These are phyloP conservation scores for Athelia sp. DNA, from an alignment of 1,284 basidiomycete species.

Conservation along the genomic window DNA sequence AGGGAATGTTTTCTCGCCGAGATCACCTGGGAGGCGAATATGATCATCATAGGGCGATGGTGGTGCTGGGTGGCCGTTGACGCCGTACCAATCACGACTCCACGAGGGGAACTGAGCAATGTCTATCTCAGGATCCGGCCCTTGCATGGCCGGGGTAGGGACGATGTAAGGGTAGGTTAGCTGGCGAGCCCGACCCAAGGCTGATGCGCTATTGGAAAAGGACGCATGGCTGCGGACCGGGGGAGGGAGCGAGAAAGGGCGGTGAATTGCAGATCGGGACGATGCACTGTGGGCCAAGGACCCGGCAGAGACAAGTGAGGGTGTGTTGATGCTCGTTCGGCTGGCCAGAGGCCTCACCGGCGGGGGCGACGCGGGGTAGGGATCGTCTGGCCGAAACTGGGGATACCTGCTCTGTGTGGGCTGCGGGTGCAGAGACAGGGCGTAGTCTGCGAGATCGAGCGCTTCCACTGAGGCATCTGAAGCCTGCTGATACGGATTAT, in stretches of 20 bases:
- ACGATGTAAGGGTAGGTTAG: conserved; percentile 13
- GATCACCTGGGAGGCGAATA: conserved; percentile 19
- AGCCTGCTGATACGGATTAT: conserved; percentile 33
- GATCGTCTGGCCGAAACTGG: conserved; percentile 17
- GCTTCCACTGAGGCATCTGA: conserved; percentile 66
- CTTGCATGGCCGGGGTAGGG: conserved; percentile 10
- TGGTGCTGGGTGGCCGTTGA: conserved; percentile 16
- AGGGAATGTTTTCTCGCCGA: conserved; percentile 22
- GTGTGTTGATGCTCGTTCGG: conserved; percentile 31
- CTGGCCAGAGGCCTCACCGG: conserved; percentile 33
- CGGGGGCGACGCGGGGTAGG: conserved; percentile 24
- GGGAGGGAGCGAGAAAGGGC: conserved; percentile 48
- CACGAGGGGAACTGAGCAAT: conserved; percentile 57
- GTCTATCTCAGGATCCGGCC: conserved; percentile 40
- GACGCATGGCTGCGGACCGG: conserved; percentile 7
- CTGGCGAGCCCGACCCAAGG: conserved; percentile 14
- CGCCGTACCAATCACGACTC: conserved; percentile 53
- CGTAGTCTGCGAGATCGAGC: conserved; percentile 66
- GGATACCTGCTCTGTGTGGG: conserved; percentile 25
- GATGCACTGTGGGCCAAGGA: conserved; percentile 21
- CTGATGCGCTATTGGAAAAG: not conserved
- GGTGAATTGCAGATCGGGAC: conserved; percentile 15
- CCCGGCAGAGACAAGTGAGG: conserved; percentile 43
- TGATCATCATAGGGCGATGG: conserved; percentile 23
- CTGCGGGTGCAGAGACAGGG: conserved; percentile 35